These are phyloP conservation scores for Candida albicans DNA, from an alignment of 1,139 yeast genomes.

Conservation along the genomic window DNA sequence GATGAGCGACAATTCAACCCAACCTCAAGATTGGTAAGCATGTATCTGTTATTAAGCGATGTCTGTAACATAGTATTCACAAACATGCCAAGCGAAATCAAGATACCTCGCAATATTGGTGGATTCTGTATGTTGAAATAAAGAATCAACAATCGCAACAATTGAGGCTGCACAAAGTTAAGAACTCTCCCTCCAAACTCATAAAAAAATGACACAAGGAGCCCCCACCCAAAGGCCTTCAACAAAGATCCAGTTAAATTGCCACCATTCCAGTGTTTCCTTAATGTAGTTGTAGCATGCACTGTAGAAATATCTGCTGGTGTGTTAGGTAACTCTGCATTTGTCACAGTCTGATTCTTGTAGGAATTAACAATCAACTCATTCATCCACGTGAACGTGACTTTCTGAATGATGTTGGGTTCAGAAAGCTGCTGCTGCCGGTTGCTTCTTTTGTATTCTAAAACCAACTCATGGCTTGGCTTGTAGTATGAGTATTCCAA, in stretches of 20 bases:
- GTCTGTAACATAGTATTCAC: constrained; percentile 46
- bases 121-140: constrained; percentile 41
- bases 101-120: constrained; percentile 51
- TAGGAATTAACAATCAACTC: constrained; percentile 51
- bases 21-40: constrained; percentile 51
- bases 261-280: constrained; percentile 27
- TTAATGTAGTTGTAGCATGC: constrained; percentile 19
- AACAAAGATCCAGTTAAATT: constrained; percentile 45
- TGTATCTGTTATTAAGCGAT: constrained; percentile 50
- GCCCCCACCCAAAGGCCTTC: constrained; percentile 49
- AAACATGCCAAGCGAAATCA: constrained; percentile 54
- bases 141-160: constrained; percentile 46
- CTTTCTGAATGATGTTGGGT: constrained; percentile 49
- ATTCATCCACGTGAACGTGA: constrained; percentile 68
- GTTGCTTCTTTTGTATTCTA: constrained; percentile 16
- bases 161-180: constrained; percentile 57
- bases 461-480: constrained; percentile 27
- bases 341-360: constrained; percentile 44
- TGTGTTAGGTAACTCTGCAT: constrained; percentile 55
- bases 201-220: constrained; percentile 41
- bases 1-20: constrained; percentile 54
- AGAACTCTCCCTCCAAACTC: constrained; percentile 48
- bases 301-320: constrained; percentile 49
- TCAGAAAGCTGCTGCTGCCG: constrained; percentile 22
- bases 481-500: constrained; percentile 30